Evolutionary conservation across 768 basidiomycete species (phyloP).

Genomic region (Suillus discolor): DNA sequence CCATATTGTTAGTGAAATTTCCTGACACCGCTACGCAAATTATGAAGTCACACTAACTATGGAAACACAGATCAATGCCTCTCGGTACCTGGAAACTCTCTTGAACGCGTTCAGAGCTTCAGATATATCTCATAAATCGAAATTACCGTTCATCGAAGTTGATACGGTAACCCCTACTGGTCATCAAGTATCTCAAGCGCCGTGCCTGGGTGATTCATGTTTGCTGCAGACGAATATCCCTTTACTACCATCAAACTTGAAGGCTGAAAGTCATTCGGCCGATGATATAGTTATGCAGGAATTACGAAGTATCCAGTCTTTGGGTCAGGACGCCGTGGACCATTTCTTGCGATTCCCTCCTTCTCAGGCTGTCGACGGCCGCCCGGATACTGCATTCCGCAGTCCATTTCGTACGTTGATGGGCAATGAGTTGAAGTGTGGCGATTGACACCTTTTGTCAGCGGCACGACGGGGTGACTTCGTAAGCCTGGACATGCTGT

Average conservation of each 20-base stretch:
- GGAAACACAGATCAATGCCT: constrained; percentile 43
- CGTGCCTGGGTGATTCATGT: constrained; percentile 48
- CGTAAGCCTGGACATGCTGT: constrained; percentile 41
- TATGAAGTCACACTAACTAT: neutral
- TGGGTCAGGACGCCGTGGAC: constrained; percentile 37
- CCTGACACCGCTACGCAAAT: neutral
- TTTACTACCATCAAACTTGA: constrained; percentile 39
- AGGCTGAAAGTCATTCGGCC: constrained; percentile 27
- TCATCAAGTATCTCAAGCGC: constrained; percentile 27
- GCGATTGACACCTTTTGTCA: constrained; percentile 20
- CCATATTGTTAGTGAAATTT: constrained; percentile 54
- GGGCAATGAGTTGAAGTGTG: constrained; percentile 1
- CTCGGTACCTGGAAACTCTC: constrained; percentile 45
- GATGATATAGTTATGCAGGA: constrained; percentile 48
- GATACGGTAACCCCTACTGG: neutral
- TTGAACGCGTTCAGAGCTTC: constrained; percentile 1
- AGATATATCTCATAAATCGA: neutral
- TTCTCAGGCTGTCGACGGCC: constrained; percentile 59
- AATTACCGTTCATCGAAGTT: neutral
- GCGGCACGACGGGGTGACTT: constrained; percentile 38
- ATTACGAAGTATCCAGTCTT: constrained; percentile 29
- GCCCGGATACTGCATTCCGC: constrained; percentile 49
- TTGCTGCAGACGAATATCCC: constrained; percentile 55
- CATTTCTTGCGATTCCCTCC: constrained; percentile 49
- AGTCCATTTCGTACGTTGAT: constrained; percentile 46